phyloP scores from a whole-genome alignment of 2,329 filamentous ascomycete genomes.

The Aspergillus ruber region DNA sequence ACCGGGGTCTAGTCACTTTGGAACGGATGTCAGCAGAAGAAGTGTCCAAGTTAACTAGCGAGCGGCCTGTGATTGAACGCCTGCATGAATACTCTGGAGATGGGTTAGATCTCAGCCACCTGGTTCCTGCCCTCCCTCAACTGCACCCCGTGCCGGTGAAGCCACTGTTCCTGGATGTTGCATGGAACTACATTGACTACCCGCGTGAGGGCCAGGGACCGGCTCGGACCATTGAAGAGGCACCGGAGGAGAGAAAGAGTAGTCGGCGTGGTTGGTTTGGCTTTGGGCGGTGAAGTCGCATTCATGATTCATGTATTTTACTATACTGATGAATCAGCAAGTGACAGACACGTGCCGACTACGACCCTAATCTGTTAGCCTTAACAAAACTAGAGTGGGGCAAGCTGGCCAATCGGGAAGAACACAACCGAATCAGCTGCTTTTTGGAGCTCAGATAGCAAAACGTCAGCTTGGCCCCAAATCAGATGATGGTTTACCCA shows the following conservation, averaged over 20 bases:
- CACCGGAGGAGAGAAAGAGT: slow-evolving; percentile 41
- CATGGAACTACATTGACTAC: slow-evolving; percentile 97
- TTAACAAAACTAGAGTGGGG: not conserved
- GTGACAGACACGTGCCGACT: not conserved
- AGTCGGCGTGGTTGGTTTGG: slow-evolving; percentile 73
- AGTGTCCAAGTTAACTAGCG: slow-evolving; percentile 33
- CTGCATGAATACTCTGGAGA: slow-evolving; percentile 68
- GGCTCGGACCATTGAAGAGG: slow-evolving; percentile 15
- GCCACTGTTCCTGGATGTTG: slow-evolving; percentile 90
- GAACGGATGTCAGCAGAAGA: slow-evolving; percentile 54
- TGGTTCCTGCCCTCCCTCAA: slow-evolving; percentile 82
- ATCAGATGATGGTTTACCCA: not conserved
- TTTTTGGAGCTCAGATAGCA: not conserved
- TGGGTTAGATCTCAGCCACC: slow-evolving; percentile 66
- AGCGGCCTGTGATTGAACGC: slow-evolving; percentile 63
- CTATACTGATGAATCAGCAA: not conserved
- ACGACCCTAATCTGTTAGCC: not conserved
- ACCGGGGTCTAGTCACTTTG: slow-evolving; percentile 80
- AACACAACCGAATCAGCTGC: slow-evolving; percentile 7
- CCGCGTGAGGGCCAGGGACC: slow-evolving; percentile 51
- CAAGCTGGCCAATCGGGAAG: slow-evolving; percentile 2
- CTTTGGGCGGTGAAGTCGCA: slow-evolving; percentile 46
- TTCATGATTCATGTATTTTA: not conserved
- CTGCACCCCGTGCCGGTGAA: slow-evolving; percentile 82
- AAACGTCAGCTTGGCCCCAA: not conserved